phyloP scores from a whole-genome alignment of 2,329 filamentous ascomycete species.

The Claviceps purpurea region DNA sequence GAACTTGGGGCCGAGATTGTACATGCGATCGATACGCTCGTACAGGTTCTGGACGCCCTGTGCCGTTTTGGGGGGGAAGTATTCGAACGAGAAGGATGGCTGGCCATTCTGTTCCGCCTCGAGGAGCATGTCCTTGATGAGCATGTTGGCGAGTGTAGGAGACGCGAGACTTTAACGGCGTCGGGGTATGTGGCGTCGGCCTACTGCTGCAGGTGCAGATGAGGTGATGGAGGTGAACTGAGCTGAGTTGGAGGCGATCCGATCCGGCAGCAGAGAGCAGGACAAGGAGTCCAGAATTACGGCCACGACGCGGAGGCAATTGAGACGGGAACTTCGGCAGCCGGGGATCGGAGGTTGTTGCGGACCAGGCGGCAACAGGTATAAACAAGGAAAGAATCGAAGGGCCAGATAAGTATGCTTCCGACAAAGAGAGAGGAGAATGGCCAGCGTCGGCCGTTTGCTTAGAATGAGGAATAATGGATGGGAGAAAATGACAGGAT shows the following conservation, averaged over 20 bases:
- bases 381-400: background rate
- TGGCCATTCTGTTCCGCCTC: constrained; percentile 66
- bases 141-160: constrained; percentile 50
- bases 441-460: too few species aligned
- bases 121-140: constrained; percentile 83
- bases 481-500: background rate
- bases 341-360: too few species aligned
- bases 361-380: too few species aligned
- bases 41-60: constrained; percentile 98
- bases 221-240: too few species aligned
- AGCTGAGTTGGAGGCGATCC: too few species aligned
- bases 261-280: too few species aligned
- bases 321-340: too few species aligned
- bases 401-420: background rate
- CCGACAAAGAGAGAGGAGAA: background rate
- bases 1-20: constrained; percentile 83
- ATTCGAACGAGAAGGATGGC: constrained; percentile 96
- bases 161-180: background rate
- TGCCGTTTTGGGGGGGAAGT: constrained; percentile 95
- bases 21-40: constrained; percentile 99
- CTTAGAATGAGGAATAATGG: background rate
- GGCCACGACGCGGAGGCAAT: too few species aligned
- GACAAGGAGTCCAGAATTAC: too few species aligned
- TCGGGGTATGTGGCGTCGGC: background rate
- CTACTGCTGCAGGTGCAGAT: too few species aligned